Percentiles rank a stretch among this genome's conserved stretches.
Evolutionary conservation across 106 monocot species (phyloP).

Genomic region (Triglochin maritima): DNA sequence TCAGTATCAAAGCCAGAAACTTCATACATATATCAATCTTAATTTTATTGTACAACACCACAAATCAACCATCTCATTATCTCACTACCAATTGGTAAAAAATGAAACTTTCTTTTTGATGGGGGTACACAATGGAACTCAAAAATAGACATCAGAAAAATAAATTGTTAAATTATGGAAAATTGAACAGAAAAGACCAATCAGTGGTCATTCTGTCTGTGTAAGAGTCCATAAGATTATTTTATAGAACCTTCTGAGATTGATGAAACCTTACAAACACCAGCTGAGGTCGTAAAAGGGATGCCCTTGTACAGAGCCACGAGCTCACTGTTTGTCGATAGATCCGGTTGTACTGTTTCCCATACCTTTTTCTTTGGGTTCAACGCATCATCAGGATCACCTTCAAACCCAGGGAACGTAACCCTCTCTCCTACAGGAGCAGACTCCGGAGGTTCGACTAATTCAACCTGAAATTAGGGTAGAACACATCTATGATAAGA

Average conservation of each 20-base stretch:
- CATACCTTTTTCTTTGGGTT: conserved; percentile 86
- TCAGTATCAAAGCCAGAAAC: too few species aligned
- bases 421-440: conserved; percentile 59
- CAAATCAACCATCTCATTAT: too few species aligned
- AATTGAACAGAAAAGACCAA: too few species aligned
- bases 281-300: conserved; percentile 76
- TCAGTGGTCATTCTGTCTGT: not conserved
- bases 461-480: conserved; percentile 45
- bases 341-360: conserved; percentile 67
- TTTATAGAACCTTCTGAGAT: conserved; percentile 56
- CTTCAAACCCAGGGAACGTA: conserved; percentile 48
- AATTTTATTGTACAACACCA: too few species aligned
- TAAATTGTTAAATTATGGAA: too few species aligned
- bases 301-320: conserved; percentile 57
- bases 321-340: conserved; percentile 44
- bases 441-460: conserved; percentile 71
- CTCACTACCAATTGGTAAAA: too few species aligned
- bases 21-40: too few species aligned
- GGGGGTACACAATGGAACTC: too few species aligned
- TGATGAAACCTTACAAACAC: conserved; percentile 69
- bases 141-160: too few species aligned
- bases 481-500: not conserved
- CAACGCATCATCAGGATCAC: conserved; percentile 53
- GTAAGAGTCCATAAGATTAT: conserved; percentile 15
- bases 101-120: too few species aligned